Percentiles rank a stretch among this genome's conserved stretches.
Conservation (phyloP, 768 basidiomycete species). For the Tremella mesenterica region DNA sequence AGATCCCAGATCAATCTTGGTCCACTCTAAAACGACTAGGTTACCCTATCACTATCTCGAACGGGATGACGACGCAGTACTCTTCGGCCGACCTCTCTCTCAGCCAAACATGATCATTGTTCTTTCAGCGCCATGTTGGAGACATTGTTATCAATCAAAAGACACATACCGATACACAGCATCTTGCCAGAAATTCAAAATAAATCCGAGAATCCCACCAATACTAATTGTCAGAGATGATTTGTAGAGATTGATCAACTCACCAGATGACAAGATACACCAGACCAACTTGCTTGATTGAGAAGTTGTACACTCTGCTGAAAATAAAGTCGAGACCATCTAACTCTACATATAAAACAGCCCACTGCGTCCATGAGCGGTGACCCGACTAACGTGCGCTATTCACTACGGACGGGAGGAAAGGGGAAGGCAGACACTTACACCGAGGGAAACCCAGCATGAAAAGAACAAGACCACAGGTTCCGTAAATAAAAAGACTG, state of each 20-base stretch:
- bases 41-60: no score
- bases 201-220: slow-evolving; percentile 25
- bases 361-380: slow-evolving; percentile 52
- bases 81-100: no score
- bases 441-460: slow-evolving; percentile 50
- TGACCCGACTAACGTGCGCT: no score
- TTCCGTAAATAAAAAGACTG: slow-evolving; percentile 63
- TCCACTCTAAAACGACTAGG: no score
- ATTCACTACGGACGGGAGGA: not conserved
- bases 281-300: slow-evolving; percentile 54
- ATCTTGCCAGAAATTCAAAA: slow-evolving; percentile 34
- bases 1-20: not conserved
- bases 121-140: no score
- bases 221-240: slow-evolving; percentile 15
- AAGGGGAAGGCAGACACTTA: slow-evolving; percentile 10
- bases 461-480: slow-evolving; percentile 62
- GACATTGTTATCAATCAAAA: not conserved
- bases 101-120: no score
- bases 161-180: slow-evolving; percentile 23
- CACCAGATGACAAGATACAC: slow-evolving; percentile 53
- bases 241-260: no score
- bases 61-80: no score
- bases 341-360: slow-evolving; percentile 61
- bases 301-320: slow-evolving; percentile 54
- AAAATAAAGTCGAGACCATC: slow-evolving; percentile 52